phyloP scores from a whole-genome alignment of 1,284 basidiomycete species.

The Papiliotrema laurentii region DNA sequence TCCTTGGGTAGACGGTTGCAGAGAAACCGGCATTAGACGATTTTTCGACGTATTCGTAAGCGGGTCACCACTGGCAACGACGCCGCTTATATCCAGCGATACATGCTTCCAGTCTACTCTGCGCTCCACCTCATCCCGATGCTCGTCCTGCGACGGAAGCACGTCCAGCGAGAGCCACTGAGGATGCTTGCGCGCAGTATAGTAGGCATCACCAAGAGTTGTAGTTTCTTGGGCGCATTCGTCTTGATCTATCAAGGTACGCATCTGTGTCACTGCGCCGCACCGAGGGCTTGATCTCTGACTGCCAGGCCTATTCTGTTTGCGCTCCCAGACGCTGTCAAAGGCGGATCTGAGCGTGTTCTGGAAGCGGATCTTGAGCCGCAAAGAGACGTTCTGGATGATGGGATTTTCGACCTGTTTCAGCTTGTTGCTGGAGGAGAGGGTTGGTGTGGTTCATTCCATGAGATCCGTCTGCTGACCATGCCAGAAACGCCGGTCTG shows the following conservation, averaged over 20 bases:
- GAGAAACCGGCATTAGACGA: constrained; percentile 62
- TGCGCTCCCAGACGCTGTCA: constrained; percentile 50
- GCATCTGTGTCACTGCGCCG: constrained; percentile 32
- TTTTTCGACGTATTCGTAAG: constrained; percentile 68
- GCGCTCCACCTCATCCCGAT: constrained; percentile 86
- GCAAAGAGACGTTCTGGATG: constrained; percentile 68
- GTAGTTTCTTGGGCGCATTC: constrained; percentile 81
- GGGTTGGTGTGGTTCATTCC: constrained; percentile 32
- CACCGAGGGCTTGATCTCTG: too few species aligned
- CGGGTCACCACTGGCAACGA: too few species aligned
- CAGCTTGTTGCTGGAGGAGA: constrained; percentile 82
- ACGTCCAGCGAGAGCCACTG: constrained; percentile 55
- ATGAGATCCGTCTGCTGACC: background rate
- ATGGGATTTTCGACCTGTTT: constrained; percentile 72
- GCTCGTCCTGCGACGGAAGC: constrained; percentile 63
- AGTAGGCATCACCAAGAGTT: constrained; percentile 74
- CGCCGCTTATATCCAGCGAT: constrained; percentile 51
- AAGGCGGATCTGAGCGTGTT: constrained; percentile 51
- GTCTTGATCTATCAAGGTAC: constrained; percentile 78
- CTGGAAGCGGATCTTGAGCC: constrained; percentile 55
- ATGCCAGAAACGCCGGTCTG: constrained; percentile 43
- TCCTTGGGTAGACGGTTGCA: constrained; percentile 70
- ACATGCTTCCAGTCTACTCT: constrained; percentile 75
- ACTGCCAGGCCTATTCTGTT: constrained; percentile 59
- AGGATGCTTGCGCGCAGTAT: constrained; percentile 62